These are phyloP conservation scores for Tranzscheliella williamsii DNA, from an alignment of 1,284 basidiomycete species.

Conservation along the genomic window DNA sequence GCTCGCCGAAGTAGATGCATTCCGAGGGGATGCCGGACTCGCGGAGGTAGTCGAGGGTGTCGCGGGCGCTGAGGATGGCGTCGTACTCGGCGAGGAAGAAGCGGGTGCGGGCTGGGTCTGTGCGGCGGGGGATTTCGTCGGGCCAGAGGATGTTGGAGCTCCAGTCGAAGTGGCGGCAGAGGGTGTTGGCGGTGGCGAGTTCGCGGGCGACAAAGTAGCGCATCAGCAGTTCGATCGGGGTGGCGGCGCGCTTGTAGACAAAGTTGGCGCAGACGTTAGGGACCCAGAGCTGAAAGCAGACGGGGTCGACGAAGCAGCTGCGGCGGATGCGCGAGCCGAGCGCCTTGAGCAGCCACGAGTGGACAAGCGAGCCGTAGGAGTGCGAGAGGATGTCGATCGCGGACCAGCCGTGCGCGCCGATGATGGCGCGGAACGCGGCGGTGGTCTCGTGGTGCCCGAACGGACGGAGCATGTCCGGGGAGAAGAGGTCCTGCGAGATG, in stretches of 20 bases:
- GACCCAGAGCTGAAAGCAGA: constrained; percentile 55
- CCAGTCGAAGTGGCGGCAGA: constrained; percentile 56
- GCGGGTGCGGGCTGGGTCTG: constrained; percentile 15
- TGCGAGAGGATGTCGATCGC: constrained; percentile 51
- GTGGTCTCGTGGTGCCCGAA: constrained; percentile 48
- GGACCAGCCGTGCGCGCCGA: constrained; percentile 25
- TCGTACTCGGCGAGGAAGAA: constrained; percentile 52
- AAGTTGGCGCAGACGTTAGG: constrained; percentile 53
- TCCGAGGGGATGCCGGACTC: constrained; percentile 36
- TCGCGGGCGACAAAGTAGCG: constrained; percentile 54
- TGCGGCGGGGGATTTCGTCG: constrained; percentile 42
- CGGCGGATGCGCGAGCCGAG: constrained; percentile 30
- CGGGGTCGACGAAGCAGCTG: constrained; percentile 55
- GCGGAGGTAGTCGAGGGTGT: constrained; percentile 41
- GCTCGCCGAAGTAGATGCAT: constrained; percentile 16
- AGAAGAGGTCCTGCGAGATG: constrained; percentile 52
- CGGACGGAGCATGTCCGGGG: constrained; percentile 41
- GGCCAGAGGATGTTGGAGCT: constrained; percentile 51
- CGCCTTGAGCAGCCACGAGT: constrained; percentile 54
- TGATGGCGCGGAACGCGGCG: constrained; percentile 26
- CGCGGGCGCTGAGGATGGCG: constrained; percentile 40
- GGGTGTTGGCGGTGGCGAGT: constrained; percentile 45
- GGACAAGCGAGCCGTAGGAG: constrained; percentile 55
- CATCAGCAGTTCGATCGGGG: constrained; percentile 49
- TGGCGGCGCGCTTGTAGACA: constrained; percentile 44